Conservation (phyloP, 106 monocot species). For the Alisma plantagoaquatica region DNA sequence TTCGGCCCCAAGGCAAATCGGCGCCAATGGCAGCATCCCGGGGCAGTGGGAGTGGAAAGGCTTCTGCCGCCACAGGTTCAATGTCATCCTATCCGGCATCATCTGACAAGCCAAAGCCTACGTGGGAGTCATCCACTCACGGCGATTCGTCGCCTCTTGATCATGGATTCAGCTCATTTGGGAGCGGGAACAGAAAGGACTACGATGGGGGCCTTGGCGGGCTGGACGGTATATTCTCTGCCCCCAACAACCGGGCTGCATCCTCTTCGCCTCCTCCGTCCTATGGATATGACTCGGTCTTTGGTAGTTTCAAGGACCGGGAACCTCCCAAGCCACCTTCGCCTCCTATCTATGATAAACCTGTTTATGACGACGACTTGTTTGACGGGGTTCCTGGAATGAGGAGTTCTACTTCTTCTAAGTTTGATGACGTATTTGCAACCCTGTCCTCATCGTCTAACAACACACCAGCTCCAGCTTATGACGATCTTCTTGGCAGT, state of each 20-base stretch:
- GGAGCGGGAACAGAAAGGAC: neutral
- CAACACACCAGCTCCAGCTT: neutral
- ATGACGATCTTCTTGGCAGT: conserved; percentile 19
- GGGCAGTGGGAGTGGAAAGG: neutral
- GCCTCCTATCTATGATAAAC: conserved; percentile 19
- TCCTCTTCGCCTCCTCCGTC: neutral
- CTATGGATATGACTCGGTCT: neutral
- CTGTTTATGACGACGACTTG: conserved; percentile 60
- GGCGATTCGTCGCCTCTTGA: conserved; percentile 1
- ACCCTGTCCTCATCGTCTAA: neutral
- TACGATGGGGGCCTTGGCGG: conserved; percentile 6
- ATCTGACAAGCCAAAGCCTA: neutral
- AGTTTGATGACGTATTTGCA: conserved; percentile 54
- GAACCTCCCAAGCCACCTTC: neutral
- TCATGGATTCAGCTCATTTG: neutral
- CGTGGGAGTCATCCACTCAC: neutral
- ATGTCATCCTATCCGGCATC: conserved; percentile 11
- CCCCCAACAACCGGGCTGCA: neutral
- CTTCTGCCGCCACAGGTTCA: neutral
- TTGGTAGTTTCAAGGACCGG: conserved; percentile 7
- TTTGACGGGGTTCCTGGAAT: conserved; percentile 60
- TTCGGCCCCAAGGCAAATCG: conserved; percentile 46
- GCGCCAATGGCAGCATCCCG: conserved; percentile 45
- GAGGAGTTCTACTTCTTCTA: conserved; percentile 24
- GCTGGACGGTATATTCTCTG: conserved; percentile 5